phyloP scores from a whole-genome alignment of 257 asterid species.

The Nemophila menziesii region DNA sequence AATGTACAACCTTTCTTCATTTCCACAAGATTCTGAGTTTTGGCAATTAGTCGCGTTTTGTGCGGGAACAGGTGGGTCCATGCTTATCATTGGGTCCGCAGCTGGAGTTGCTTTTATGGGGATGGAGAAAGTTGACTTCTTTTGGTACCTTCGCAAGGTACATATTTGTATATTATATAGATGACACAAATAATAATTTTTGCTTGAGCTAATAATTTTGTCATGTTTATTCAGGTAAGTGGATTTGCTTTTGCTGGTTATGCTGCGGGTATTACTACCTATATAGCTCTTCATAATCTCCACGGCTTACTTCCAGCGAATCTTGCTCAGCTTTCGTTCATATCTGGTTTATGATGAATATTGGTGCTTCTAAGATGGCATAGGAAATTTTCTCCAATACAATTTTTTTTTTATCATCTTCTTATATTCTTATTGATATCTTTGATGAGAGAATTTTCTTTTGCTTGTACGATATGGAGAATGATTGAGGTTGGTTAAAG shows the following conservation, averaged over 20 bases:
- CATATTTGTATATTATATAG: neutral
- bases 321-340: slow-evolving; percentile 64
- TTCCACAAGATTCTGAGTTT: slow-evolving; percentile 84
- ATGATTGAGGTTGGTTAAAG: too few relatives aligned
- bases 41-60: slow-evolving; percentile 93
- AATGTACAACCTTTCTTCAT: slow-evolving; percentile 77
- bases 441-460: too few relatives aligned
- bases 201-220: neutral
- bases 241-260: slow-evolving; percentile 99
- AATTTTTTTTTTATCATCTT: too few relatives aligned
- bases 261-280: slow-evolving; percentile 88
- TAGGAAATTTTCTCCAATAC: too few relatives aligned
- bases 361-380: too few relatives aligned
- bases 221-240: slow-evolving; percentile 71
- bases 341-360: slow-evolving; percentile 40
- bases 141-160: slow-evolving; percentile 91
- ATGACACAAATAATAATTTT: neutral
- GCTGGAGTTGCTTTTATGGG: slow-evolving; percentile 99
- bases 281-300: slow-evolving; percentile 66
- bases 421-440: too few relatives aligned
- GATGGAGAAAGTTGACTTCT: slow-evolving; percentile 93
- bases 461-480: too few relatives aligned
- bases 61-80: slow-evolving; percentile 98
- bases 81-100: slow-evolving; percentile 88
- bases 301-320: slow-evolving; percentile 50